Percentiles rank a stretch among this genome's conserved stretches.
These are phyloP conservation scores for Daldinia concentrica DNA, from an alignment of 495 filamentous ascomycete genomes.

Conservation along the genomic window DNA sequence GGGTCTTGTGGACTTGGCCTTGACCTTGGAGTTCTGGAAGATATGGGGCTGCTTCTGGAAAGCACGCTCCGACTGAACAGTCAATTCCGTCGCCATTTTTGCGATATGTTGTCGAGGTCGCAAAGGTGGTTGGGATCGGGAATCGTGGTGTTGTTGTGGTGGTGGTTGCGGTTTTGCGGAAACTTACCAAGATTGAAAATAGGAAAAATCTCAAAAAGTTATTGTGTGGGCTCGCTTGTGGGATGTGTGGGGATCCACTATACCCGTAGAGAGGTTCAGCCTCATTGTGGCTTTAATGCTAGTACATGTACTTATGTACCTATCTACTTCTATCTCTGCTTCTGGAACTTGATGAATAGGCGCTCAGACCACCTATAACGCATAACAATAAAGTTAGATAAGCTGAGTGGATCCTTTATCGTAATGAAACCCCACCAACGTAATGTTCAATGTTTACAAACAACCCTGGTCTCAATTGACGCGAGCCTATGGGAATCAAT, in stretches of 20 bases:
- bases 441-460: slow-evolving; percentile 11
- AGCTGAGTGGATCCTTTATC: background rate
- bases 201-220: slow-evolving; percentile 43
- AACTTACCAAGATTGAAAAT: slow-evolving; percentile 41
- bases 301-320: background rate
- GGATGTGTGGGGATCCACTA: slow-evolving; percentile 20
- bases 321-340: too few species aligned
- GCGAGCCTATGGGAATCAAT: slow-evolving; percentile 12
- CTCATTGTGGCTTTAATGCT: slow-evolving; percentile 24
- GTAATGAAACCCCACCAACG: slow-evolving; percentile 5
- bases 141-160: slow-evolving; percentile 40
- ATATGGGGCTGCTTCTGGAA: slow-evolving; percentile 99
- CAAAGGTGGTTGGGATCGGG: slow-evolving; percentile 46
- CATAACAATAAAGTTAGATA: background rate
- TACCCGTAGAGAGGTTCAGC: slow-evolving; percentile 17
- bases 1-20: slow-evolving; percentile 81
- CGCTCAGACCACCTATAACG: background rate
- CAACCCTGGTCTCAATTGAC: slow-evolving; percentile 5
- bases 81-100: slow-evolving; percentile 98
- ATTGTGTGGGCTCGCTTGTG: slow-evolving; percentile 48
- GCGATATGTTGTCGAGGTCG: slow-evolving; percentile 61
- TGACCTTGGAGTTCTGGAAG: slow-evolving; percentile 94
- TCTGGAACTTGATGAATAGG: background rate
- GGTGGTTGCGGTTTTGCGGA: slow-evolving; percentile 37
- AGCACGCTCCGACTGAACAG: slow-evolving; percentile 96